Evolutionary conservation across 1,284 basidiomycete species (phyloP), one percentile per base, ranked within the genome.

Genomic region (Heterobasidion occidentale): DNA sequence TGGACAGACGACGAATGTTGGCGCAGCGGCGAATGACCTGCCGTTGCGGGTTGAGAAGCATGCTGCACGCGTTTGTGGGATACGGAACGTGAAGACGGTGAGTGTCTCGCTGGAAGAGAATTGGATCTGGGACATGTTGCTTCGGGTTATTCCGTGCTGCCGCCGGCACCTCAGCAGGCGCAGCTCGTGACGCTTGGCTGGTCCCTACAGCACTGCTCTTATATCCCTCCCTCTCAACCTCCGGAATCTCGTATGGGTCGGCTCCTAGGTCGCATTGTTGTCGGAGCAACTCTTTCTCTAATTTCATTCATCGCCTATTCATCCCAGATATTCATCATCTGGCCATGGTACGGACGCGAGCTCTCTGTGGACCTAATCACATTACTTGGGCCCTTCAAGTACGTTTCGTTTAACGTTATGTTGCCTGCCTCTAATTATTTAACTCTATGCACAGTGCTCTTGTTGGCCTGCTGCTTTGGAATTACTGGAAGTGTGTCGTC

Each of bases 301-400:
- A 95, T 98, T 62, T 83, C 77, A 49, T 98, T 96, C 71, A 93
- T 97, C 63, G 81, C 90, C 1, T 92, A 92, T 69, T 87, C 89
- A 12, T 83, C 88, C 2, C 94, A 98, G 70, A 80, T 94, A 65
- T 94, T 90, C 70, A 77, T 97, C 61, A 84, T 95, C 69, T 92
- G 90, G 88, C 93, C 93, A 45, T 94, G 90, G 90, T 94, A 94
- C 65, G 88, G 90, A 48, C 69, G 78, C 38, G 84, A 70, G 52
- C 62, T 89, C 59, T 88, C 89, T 7, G 70, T 88, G 20, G 84
- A 91, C 59, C 81, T 96, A 34, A 63, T 93, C 42, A 73, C 71
- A 36, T 76, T 95, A 7, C 79, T 98, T 9, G 63, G 84, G 1
- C 93, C 94, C 1, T 96, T 97, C 86, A 96, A 98, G 91, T 93